These are phyloP conservation scores for Pneumocystis wakefieldiae DNA, from an alignment of 1,139 yeast species.

Conservation along the genomic window DNA sequence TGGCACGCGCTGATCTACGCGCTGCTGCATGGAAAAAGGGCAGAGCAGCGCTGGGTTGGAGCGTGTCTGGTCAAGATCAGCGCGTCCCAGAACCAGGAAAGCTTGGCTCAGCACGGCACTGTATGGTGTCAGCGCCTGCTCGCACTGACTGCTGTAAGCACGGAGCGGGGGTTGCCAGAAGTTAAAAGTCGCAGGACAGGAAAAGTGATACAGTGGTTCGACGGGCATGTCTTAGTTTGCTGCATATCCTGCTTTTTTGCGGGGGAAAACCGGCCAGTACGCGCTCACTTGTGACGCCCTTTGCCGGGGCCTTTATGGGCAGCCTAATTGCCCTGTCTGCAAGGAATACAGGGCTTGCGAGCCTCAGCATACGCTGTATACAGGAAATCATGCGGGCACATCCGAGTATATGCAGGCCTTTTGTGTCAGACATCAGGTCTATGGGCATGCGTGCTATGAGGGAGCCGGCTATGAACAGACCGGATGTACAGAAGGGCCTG, in stretches of 20 bases:
- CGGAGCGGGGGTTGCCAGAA: no score
- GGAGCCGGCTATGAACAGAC: neutral
- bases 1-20: neutral
- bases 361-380: neutral
- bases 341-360: neutral
- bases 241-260: neutral
- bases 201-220: neutral
- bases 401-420: neutral
- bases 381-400: neutral
- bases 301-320: neutral
- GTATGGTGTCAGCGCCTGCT: neutral
- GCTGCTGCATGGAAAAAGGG: neutral
- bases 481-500: neutral
- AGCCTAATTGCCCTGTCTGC: neutral
- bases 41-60: neutral
- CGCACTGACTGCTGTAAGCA: neutral
- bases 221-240: neutral
- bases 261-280: neutral
- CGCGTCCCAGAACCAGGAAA: neutral
- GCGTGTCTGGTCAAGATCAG: neutral
- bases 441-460: neutral
- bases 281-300: neutral
- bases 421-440: neutral
- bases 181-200: neutral
- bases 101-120: neutral